phyloP scores from a whole-genome alignment of 108 stramenopile genomes.

The Discostella stelligeroides region DNA sequence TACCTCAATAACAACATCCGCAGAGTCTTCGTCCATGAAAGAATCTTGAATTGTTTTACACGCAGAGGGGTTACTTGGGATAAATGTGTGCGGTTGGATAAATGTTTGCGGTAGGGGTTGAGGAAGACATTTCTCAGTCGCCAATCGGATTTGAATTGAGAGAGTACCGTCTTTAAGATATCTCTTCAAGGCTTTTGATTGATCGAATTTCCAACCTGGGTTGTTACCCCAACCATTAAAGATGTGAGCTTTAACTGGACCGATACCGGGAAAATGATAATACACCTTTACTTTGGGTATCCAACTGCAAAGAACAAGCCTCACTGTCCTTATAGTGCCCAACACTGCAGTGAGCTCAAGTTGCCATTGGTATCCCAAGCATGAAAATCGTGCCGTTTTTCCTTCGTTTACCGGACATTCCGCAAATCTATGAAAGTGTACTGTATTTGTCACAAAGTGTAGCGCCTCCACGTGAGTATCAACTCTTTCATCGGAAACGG shows the following conservation, averaged over 20 bases:
- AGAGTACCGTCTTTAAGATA: neutral
- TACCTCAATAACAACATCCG: constrained; percentile 1
- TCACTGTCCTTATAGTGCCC: no score
- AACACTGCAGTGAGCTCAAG: neutral
- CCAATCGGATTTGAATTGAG: neutral
- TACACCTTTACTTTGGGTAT: no score
- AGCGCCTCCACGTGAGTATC: no score
- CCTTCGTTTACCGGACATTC: neutral
- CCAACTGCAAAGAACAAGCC: no score
- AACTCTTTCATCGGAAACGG: no score
- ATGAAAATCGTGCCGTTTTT: neutral
- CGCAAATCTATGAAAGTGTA: neutral
- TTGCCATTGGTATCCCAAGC: constrained; percentile 1
- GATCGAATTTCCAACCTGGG: no score
- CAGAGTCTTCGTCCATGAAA: neutral
- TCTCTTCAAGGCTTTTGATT: no score
- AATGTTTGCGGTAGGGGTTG: no score
- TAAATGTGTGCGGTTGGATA: no score
- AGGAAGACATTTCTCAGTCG: neutral
- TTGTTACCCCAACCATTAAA: no score
- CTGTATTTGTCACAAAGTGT: neutral
- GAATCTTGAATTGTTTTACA: neutral
- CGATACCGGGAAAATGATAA: no score
- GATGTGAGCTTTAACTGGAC: no score
- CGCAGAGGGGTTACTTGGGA: neutral